phyloP scores from a whole-genome alignment of 1,139 yeast genomes.

The Trichomonascaceae sp. region DNA sequence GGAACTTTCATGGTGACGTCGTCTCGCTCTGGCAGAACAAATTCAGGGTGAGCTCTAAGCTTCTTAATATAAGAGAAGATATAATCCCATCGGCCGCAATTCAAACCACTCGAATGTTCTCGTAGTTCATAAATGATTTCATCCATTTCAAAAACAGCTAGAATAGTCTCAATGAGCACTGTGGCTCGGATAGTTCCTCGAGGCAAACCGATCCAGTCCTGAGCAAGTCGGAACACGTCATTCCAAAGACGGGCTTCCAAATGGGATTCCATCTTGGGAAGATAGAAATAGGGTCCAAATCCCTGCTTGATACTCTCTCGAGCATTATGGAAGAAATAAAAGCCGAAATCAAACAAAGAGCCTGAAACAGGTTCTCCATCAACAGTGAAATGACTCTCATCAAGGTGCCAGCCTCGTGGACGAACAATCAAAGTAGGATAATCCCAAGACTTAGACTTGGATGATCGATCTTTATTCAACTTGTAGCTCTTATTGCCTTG shows the following conservation, averaged over 20 bases:
- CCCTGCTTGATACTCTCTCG: slow-evolving; percentile 54
- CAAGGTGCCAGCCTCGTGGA: slow-evolving; percentile 85
- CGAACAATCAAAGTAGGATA: slow-evolving; percentile 73
- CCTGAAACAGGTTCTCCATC: slow-evolving; percentile 75
- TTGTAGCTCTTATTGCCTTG: slow-evolving; percentile 55
- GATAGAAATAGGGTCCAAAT: slow-evolving; percentile 69
- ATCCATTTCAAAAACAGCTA: slow-evolving; percentile 77
- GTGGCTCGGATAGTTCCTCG: slow-evolving; percentile 75
- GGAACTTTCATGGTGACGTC: slow-evolving; percentile 74
- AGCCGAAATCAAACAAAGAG: slow-evolving; percentile 69
- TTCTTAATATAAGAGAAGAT: slow-evolving; percentile 68
- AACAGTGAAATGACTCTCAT: slow-evolving; percentile 63
- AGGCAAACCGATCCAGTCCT: slow-evolving; percentile 58
- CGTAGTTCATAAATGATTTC: slow-evolving; percentile 72
- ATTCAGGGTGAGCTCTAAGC: slow-evolving; percentile 56
- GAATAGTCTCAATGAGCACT: slow-evolving; percentile 69
- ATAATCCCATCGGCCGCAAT: slow-evolving; percentile 83
- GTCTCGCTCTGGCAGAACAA: slow-evolving; percentile 63
- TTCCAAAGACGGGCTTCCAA: slow-evolving; percentile 77
- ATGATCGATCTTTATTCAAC: slow-evolving; percentile 39
- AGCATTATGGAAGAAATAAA: slow-evolving; percentile 72
- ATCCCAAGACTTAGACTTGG: slow-evolving; percentile 33
- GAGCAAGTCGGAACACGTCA: slow-evolving; percentile 63
- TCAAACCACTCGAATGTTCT: slow-evolving; percentile 68
- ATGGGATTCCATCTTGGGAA: slow-evolving; percentile 78